phyloP scores from a whole-genome alignment of 1,139 yeast species.

The Taphrina betulina region DNA sequence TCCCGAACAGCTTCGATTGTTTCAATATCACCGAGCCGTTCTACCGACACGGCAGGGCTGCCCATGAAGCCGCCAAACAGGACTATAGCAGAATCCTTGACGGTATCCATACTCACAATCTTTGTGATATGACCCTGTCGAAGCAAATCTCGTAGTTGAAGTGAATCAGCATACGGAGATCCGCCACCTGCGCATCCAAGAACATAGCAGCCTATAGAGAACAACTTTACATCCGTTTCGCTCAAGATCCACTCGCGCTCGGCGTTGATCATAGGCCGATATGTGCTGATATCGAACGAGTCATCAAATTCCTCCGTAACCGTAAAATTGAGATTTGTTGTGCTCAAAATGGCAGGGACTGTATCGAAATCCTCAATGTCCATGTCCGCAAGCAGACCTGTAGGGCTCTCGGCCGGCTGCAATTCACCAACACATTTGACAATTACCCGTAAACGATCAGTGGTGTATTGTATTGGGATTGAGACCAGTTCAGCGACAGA shows the following conservation, averaged over 20 bases:
- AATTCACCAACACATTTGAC: slow-evolving; percentile 40
- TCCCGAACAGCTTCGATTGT: slow-evolving; percentile 45
- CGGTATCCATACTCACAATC: slow-evolving; percentile 44
- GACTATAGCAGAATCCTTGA: slow-evolving; percentile 44
- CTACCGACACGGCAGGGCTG: slow-evolving; percentile 45
- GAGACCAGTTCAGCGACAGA: slow-evolving; percentile 37
- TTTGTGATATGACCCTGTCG: slow-evolving; percentile 45
- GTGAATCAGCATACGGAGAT: slow-evolving; percentile 49
- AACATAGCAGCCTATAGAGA: slow-evolving; percentile 50
- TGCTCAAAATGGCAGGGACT: no score
- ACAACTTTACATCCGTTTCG: slow-evolving; percentile 48
- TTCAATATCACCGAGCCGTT: slow-evolving; percentile 40
- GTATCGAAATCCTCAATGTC: neutral
- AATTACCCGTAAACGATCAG: slow-evolving; percentile 36
- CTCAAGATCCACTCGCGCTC: slow-evolving; percentile 49
- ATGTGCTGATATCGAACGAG: slow-evolving; percentile 38
- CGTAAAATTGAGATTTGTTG: neutral
- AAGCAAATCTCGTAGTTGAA: slow-evolving; percentile 46
- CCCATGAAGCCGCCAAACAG: slow-evolving; percentile 50
- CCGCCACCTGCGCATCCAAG: slow-evolving; percentile 57
- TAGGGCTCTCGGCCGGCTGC: neutral
- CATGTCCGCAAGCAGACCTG: no score
- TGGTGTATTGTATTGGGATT: slow-evolving; percentile 38
- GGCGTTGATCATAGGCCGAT: slow-evolving; percentile 46
- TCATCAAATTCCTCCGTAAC: neutral